Evolutionary conservation across 371 early-diverging fungal species (phyloP), one percentile per base, ranked within the genome.

Genomic region (Umbelopsis sp.): DNA sequence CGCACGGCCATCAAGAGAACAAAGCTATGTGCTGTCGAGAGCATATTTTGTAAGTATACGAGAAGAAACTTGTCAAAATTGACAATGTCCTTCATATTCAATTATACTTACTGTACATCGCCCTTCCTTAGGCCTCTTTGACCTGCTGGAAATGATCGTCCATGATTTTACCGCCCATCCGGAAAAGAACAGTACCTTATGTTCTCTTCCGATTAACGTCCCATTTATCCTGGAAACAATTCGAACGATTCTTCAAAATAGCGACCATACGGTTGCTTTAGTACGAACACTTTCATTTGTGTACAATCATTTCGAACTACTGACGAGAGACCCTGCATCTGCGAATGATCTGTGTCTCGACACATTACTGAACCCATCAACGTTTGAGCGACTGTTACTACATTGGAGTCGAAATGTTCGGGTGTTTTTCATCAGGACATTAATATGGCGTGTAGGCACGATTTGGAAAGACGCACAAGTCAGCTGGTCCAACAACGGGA

Each of bases 331-430:
- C 1, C 69, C 81, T 1, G 70, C 69, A 4, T 71, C 77, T 16
- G 50, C 84, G 35, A 82, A 80, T 50, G 73, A 76, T 32, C 51
- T 87, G 22, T 82, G 81, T 14, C 71, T 79, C 41, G 74, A 75
- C 0, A 80, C 81, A 1, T 50, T 87, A 20, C 65, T 87, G 18
- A 71, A 73, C 1, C 78, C 83, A 0, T 68, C 65, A 9, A 74
- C 81, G 8, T 84, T 87, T 71, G 88, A 86, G 45, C 76, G 81
- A 35, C 71, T 85, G 11, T 75, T 85, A 37, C 66, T 84, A 11
- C 88, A 87, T 51, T 87, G 88, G 88, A 77, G 81, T n/a, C 73
- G 77, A 22, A 81, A 83, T 66, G 86, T 87, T 12, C 83, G 86
- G 1, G 63, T 80, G 12, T 85, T 83, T 67, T 87, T 77, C 65